Evolutionary conservation across 2,329 filamentous ascomycete species (phyloP).

Genomic region (Monilinia fructigena): DNA sequence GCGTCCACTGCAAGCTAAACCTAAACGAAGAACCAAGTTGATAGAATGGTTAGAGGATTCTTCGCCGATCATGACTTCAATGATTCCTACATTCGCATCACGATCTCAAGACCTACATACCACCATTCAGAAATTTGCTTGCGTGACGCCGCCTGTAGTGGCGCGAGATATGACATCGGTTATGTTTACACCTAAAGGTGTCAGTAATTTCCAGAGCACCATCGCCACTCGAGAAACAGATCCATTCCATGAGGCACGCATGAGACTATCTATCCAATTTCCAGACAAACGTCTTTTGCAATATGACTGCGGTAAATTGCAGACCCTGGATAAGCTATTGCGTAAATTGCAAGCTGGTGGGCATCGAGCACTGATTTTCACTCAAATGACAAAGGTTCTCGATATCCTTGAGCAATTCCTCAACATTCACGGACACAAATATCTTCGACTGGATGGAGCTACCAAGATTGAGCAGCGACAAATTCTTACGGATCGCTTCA

Average conservation of each 20-base stretch:
- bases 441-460: conserved; percentile 91
- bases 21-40: conserved; percentile 59
- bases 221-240: conserved; percentile 64
- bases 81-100: conserved; percentile 73
- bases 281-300: conserved; percentile 94
- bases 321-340: conserved; percentile 81
- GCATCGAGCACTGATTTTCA: conserved; percentile 95
- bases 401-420: conserved; percentile 97
- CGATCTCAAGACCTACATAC: conserved; percentile 71
- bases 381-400: conserved; percentile 98
- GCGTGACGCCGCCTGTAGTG: conserved; percentile 84
- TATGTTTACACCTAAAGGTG: conserved; percentile 60
- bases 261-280: conserved; percentile 92
- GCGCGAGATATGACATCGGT: conserved; percentile 73
- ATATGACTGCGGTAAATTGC: conserved; percentile 96
- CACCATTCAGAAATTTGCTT: conserved; percentile 83
- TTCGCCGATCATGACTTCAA: conserved; percentile 59
- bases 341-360: conserved; percentile 84
- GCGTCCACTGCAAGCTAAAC: conserved; percentile 58
- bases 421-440: conserved; percentile 96
- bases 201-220: conserved; percentile 56
- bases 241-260: conserved; percentile 90
- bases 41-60: conserved; percentile 75
- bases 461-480: conserved; percentile 96
- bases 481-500: conserved; percentile 94